These are phyloP conservation scores for Pseudogymnoascus verrucosus DNA, from an alignment of 2,329 filamentous ascomycete species.

Conservation along the genomic window DNA sequence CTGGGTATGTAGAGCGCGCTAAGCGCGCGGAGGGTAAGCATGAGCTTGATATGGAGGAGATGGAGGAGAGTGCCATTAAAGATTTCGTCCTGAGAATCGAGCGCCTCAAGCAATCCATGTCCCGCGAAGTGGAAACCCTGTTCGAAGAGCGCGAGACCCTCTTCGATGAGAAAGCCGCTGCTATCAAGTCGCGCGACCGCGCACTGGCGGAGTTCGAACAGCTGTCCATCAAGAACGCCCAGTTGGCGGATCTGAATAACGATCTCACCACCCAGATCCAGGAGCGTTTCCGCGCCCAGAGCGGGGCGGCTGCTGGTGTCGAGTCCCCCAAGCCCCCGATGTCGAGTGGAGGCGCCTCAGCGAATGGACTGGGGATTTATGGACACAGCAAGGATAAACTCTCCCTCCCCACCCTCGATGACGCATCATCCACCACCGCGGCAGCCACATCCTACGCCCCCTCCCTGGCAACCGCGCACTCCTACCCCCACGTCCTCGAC, in stretches of 20 bases:
- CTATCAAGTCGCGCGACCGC: constrained; percentile 81
- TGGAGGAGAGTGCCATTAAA: constrained; percentile 87
- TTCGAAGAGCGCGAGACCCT: constrained; percentile 70
- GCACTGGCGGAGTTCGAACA: constrained; percentile 94
- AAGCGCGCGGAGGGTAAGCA: constrained; percentile 81
- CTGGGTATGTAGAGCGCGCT: constrained; percentile 77
- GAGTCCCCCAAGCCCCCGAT: constrained; percentile 34
- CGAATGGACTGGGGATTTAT: constrained; percentile 53
- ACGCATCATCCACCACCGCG: neutral
- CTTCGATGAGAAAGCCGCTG: constrained; percentile 73
- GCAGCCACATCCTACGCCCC: neutral
- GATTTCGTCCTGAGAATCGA: constrained; percentile 74
- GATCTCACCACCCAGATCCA: constrained; percentile 92
- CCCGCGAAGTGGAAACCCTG: constrained; percentile 49
- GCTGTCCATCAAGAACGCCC: constrained; percentile 85
- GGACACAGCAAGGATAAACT: constrained; percentile 43
- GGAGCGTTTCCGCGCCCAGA: constrained; percentile 79
- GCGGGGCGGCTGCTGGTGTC: constrained; percentile 30
- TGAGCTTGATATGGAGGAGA: constrained; percentile 68
- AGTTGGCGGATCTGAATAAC: constrained; percentile 91
- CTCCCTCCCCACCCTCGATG: neutral
- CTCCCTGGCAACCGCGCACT: constrained; percentile 25
- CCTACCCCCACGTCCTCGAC: constrained; percentile 21
- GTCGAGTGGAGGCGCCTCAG: constrained; percentile 2
- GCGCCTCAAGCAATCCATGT: constrained; percentile 51